Evolutionary conservation across 73 alveolate species (phyloP), one percentile per base, ranked within the genome.

Genomic region (Diophrys appendiculata): DNA sequence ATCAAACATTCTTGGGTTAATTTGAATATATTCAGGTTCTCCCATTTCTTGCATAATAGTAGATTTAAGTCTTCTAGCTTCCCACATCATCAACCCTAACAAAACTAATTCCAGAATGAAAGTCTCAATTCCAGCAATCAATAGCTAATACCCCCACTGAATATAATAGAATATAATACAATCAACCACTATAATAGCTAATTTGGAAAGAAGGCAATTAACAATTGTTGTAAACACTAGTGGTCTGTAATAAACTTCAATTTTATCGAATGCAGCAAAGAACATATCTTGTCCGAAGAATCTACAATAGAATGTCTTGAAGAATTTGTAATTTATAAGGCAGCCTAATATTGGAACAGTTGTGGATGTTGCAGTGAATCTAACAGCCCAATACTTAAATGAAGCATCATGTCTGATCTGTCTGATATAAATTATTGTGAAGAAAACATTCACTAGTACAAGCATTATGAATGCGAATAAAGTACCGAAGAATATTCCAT

Each of bases 261-360:
- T 77, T 8, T 82, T 74, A 0, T 82, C 90, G 65, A 82, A 82
- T 5, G 84, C 71, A 54, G 90, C 90, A 54, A 72, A 72, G 65
- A 82, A 82, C 8, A 55, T n/a, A 33, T 82, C 90, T 31, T 29
- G 68, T 1, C 84, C 84, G 35, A 60, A 73, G 31, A 82, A 73
- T 27, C 84, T 55, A 13, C 55, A 69, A 67, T 80, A 72, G 69
- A 72, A 33, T 33, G 67, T 72, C 60, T 79, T 80, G 65, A 69
- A 80, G 28, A 80, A n/a, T 32, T 72, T 80, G 82, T 35, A 83
- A 43, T 83, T 83, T 3, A 83, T 27, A 24, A 75, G 29, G 43
- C 75, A 77, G 0, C 77, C 29, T 2, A 83, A 8, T 33, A 76
- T 13, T 1, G 81, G 77, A 0, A 83, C 65, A 26, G 75, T 35